These are phyloP conservation scores for Rhizoclosmatium globosum DNA, from an alignment of 192 early-diverging fungal species.

Conservation along the genomic window DNA sequence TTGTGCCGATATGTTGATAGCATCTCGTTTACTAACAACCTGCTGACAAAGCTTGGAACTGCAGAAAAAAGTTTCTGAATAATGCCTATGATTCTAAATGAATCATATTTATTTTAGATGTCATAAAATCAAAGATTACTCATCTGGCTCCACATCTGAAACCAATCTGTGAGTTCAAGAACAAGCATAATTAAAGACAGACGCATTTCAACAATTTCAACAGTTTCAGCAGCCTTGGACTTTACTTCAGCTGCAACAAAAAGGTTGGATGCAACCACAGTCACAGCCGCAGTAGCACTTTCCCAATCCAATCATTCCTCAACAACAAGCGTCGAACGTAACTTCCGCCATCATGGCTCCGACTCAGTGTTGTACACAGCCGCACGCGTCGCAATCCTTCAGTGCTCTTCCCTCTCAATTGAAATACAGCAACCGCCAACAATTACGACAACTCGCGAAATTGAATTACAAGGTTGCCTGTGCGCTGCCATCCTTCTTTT, in stretches of 20 bases:
- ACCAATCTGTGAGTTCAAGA: too few relatives aligned
- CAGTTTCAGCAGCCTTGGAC: background rate
- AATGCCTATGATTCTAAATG: too few relatives aligned
- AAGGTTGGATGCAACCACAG: constrained; percentile 10
- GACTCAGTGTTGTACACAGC: background rate
- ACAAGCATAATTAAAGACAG: too few relatives aligned
- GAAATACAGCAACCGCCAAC: background rate
- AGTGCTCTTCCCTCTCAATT: background rate
- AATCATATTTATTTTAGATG: too few relatives aligned
- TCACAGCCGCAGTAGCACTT: constrained; percentile 38
- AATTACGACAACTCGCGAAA: background rate
- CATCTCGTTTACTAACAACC: too few relatives aligned
- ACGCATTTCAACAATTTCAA: background rate
- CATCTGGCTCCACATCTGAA: too few relatives aligned
- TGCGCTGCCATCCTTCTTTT: constrained; percentile 16
- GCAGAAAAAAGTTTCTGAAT: too few relatives aligned
- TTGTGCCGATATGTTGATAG: too few relatives aligned
- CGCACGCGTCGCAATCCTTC: background rate
- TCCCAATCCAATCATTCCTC: constrained; percentile 12
- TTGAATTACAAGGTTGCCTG: constrained; percentile 5
- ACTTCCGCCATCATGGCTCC: background rate
- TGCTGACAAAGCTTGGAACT: too few relatives aligned
- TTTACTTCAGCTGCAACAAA: constrained; percentile 4
- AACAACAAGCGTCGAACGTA: constrained; percentile 31
- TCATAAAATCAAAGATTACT: too few relatives aligned